Percentiles rank a stretch among this genome's conserved stretches.
Evolutionary conservation across 129 eudicot genomes (phyloP).

Genomic region (Silybum marianum): DNA sequence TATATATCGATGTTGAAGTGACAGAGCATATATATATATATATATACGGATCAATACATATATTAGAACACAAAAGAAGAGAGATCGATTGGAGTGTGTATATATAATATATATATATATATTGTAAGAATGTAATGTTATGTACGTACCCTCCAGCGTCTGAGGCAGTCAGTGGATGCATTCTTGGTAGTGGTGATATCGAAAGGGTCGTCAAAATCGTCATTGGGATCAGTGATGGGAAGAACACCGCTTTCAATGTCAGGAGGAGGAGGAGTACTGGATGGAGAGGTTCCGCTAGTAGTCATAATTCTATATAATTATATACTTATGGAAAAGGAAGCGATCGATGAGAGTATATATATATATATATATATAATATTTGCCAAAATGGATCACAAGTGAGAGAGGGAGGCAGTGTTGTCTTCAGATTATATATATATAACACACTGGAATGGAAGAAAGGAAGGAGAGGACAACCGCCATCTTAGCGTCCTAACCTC

Average conservation of each 20-base stretch:
- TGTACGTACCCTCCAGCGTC: slow-evolving; percentile 82
- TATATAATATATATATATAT: too few relatives aligned
- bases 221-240: neutral
- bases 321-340: neutral
- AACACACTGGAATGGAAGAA: slow-evolving; percentile 5
- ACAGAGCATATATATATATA: neutral
- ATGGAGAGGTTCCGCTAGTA: slow-evolving; percentile 16
- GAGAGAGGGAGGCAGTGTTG: slow-evolving; percentile 29
- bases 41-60: neutral
- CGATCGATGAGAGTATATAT: neutral
- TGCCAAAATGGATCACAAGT: slow-evolving; percentile 16
- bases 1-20: neutral
- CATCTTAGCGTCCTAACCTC: slow-evolving; percentile 17
- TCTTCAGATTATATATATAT: too few relatives aligned
- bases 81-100: neutral
- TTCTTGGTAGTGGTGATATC: slow-evolving; percentile 76
- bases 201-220: slow-evolving; percentile 67
- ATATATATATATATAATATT: neutral
- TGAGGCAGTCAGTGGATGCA: slow-evolving; percentile 64
- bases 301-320: slow-evolving; percentile 1
- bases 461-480: slow-evolving; percentile 30
- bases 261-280: neutral
- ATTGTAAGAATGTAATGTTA: too few relatives aligned
- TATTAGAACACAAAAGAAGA: neutral
- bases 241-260: slow-evolving; percentile 45